Evolutionary conservation across 768 basidiomycete species (phyloP).

Genomic region (Macrolepiota albuminosa): DNA sequence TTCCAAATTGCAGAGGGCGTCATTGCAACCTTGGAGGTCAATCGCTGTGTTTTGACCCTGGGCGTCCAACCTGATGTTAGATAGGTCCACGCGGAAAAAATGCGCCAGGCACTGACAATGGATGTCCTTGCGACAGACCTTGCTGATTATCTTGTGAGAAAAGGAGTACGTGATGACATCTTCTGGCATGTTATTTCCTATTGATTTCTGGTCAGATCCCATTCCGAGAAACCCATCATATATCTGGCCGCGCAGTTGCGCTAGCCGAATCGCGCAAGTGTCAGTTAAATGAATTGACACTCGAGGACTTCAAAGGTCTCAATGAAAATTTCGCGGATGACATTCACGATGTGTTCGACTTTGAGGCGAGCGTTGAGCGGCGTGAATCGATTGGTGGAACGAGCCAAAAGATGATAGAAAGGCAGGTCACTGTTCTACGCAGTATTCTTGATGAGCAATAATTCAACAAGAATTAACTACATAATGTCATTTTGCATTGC

Average conservation of each 20-base stretch:
- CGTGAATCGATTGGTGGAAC: constrained; percentile 91
- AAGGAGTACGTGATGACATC: constrained; percentile 65
- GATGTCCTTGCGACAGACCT: constrained; percentile 99
- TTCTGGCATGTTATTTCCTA: neutral
- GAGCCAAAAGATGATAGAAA: constrained; percentile 74
- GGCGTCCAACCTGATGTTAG: neutral
- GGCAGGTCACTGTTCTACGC: constrained; percentile 80
- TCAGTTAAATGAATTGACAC: constrained; percentile 75
- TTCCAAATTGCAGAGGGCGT: constrained; percentile 94
- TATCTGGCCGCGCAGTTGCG: constrained; percentile 95
- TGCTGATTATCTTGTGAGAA: constrained; percentile 97
- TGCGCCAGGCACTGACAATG: constrained; percentile 89
- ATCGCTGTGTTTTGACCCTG: constrained; percentile 15
- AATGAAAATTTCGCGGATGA: constrained; percentile 78
- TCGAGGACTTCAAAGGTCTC: constrained; percentile 75
- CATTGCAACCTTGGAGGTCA: constrained; percentile 81
- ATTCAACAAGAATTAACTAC: neutral
- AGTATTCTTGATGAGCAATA: constrained; percentile 38
- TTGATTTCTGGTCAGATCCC: constrained; percentile 61
- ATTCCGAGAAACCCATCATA: constrained; percentile 97
- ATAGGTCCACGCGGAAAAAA: constrained; percentile 86
- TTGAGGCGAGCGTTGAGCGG: constrained; percentile 93
- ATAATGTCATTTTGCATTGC: neutral
- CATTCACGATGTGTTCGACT: constrained; percentile 83
- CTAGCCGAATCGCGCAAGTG: constrained; percentile 81